A percentile compares a stretch with the other conserved stretches of the same genome.
phyloP scores from a whole-genome alignment of 441 rosid species.

The Dalechampia spathulata region DNA sequence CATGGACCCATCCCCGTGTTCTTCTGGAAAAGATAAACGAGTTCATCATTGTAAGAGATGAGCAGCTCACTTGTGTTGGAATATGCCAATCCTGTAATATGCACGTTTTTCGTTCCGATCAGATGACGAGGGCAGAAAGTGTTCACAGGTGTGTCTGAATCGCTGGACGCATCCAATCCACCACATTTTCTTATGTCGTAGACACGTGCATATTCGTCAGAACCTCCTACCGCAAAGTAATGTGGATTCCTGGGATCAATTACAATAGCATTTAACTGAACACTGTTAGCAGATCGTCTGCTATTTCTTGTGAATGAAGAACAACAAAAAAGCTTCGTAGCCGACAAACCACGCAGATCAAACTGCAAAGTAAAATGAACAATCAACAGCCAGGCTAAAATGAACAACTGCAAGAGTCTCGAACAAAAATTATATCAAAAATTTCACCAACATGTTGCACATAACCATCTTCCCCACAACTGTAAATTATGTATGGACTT shows the following conservation, averaged over 20 bases:
- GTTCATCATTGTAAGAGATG: constrained; percentile 65
- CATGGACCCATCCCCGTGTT: constrained; percentile 51
- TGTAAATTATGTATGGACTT: constrained; percentile 56
- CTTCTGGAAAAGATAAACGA: constrained; percentile 48
- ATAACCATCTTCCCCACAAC: constrained; percentile 73
- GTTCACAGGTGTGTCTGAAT: constrained; percentile 38
- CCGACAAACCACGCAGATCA: constrained; percentile 48
- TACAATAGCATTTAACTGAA: constrained; percentile 43
- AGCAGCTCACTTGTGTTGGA: constrained; percentile 54
- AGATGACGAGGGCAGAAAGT: constrained; percentile 50
- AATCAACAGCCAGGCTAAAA: constrained; percentile 8
- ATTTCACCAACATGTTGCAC: constrained; percentile 57
- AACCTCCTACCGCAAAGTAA: constrained; percentile 56
- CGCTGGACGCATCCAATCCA: constrained; percentile 31
- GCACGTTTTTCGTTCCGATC: constrained; percentile 30
- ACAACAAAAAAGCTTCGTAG: constrained; percentile 44
- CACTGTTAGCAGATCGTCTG: constrained; percentile 30
- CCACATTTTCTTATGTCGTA: constrained; percentile 50
- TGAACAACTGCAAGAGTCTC: not conserved
- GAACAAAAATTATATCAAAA: constrained; percentile 3
- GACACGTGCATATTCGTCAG: constrained; percentile 52
- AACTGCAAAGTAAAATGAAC: constrained; percentile 32
- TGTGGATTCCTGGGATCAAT: constrained; percentile 56
- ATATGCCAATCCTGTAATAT: constrained; percentile 62
- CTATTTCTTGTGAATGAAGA: constrained; percentile 31